These are phyloP conservation scores for Typha latifolia DNA, from an alignment of 176 grass and related monocot species.

Conservation along the genomic window DNA sequence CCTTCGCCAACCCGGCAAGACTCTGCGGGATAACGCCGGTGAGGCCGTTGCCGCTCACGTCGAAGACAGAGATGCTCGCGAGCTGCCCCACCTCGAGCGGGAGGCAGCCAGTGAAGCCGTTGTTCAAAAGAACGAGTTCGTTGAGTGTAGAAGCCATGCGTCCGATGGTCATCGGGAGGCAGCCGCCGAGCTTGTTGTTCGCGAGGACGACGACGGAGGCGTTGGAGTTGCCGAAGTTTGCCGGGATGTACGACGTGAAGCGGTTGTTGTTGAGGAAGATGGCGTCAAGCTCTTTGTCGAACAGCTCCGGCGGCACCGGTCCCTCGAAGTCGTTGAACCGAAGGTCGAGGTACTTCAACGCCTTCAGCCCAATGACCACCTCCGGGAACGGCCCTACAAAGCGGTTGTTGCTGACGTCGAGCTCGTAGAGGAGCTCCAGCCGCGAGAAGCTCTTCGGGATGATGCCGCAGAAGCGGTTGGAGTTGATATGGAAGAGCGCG, in stretches of 20 bases:
- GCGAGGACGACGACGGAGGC: conserved; percentile 33
- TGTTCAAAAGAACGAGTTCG: conserved; percentile 30
- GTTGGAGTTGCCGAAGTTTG: conserved; percentile 35
- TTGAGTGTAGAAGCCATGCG: conserved; percentile 17
- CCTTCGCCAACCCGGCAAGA: conserved; percentile 9
- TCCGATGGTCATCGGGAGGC: conserved; percentile 26
- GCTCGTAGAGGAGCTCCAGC: conserved; percentile 26
- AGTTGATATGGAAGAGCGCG: conserved; percentile 36
- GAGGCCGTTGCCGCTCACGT: conserved; percentile 23
- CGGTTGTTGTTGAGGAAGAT: conserved; percentile 39
- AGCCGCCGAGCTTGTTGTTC: conserved; percentile 36
- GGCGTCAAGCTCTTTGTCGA: conserved; percentile 35
- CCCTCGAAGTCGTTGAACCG: conserved; percentile 38
- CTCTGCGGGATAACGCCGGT: conserved; percentile 29
- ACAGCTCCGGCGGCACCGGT: conserved; percentile 28
- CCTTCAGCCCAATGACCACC: conserved; percentile 18
- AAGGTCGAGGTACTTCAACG: conserved; percentile 26
- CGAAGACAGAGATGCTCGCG: conserved; percentile 23
- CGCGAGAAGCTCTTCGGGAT: conserved; percentile 36
- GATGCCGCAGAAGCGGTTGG: conserved; percentile 38
- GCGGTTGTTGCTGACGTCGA: conserved; percentile 38
- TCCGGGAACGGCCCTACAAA: conserved; percentile 33
- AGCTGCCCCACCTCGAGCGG: conserved; percentile 23
- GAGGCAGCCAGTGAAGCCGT: conserved; percentile 25
- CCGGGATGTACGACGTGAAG: conserved; percentile 24